A percentile compares a stretch with the other conserved stretches of the same genome.
Evolutionary conservation across 2,329 filamentous ascomycete species (phyloP).

Genomic region (Plectosphaerella plurivora): DNA sequence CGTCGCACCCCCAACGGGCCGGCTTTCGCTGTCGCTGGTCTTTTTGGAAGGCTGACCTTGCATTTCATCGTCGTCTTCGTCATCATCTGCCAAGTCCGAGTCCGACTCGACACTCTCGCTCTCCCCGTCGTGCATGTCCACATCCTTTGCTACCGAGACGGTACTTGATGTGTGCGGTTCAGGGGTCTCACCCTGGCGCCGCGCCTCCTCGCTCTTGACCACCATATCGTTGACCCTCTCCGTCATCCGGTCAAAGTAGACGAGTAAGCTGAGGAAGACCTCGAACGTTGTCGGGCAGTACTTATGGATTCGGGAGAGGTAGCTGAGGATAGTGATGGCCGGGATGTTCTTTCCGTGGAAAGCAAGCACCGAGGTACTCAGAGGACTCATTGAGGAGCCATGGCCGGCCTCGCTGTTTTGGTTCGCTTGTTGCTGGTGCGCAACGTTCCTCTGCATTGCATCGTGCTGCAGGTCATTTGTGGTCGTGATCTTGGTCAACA

Average conservation of each 20-base stretch:
- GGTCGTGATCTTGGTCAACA: constrained; percentile 94
- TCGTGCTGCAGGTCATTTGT: constrained; percentile 96
- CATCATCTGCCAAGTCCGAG: constrained; percentile 46
- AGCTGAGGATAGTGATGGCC: constrained; percentile 94
- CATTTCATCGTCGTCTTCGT: constrained; percentile 32
- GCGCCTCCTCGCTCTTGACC: constrained; percentile 58
- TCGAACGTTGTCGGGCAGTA: constrained; percentile 99
- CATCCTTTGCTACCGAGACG: constrained; percentile 16
- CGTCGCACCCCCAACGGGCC: constrained; percentile 6
- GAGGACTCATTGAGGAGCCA: constrained; percentile 57
- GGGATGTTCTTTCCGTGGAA: constrained; percentile 99
- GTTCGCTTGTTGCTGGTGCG: constrained; percentile 53
- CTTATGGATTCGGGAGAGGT: constrained; percentile 93
- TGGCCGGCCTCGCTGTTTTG: constrained; percentile 37
- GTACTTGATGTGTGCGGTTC: constrained; percentile 19
- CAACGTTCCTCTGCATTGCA: constrained; percentile 69
- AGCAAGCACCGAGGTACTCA: constrained; percentile 70
- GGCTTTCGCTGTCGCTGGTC: constrained; percentile 18
- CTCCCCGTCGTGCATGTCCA: constrained; percentile 29
- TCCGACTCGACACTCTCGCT: constrained; percentile 38
- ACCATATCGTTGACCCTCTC: constrained; percentile 85
- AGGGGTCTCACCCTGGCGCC: constrained; percentile 25
- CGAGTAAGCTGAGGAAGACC: constrained; percentile 89
- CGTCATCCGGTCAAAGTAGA: constrained; percentile 99
- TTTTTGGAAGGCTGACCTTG: constrained; percentile 11